Evolutionary conservation across 2,329 filamentous ascomycete genomes (phyloP).

Genomic region (Zymoseptoria pseudotritici): DNA sequence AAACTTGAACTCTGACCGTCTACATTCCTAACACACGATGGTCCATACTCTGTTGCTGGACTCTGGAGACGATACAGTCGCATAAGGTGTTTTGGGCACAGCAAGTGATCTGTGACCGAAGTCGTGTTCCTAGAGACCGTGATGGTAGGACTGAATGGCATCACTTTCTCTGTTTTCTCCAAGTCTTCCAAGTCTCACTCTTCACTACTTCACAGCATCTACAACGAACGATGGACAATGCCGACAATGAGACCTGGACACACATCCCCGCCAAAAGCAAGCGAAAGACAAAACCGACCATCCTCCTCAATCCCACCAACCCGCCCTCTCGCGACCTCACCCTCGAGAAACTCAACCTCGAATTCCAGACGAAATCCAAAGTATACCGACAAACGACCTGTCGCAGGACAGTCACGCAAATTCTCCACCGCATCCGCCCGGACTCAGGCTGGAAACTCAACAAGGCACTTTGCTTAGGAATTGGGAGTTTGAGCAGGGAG

Average conservation of each 20-base stretch:
- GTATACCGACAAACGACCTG: constrained; percentile 19
- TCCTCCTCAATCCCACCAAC: neutral
- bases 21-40: no score
- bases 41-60: no score
- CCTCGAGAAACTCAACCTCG: constrained; percentile 10
- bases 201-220: neutral
- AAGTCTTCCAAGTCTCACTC: no score
- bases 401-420: constrained; percentile 12
- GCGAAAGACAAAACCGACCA: neutral
- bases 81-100: no score
- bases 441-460: constrained; percentile 19
- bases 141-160: no score
- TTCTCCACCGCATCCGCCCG: constrained; percentile 15
- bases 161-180: no score
- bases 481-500: constrained; percentile 26
- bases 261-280: neutral
- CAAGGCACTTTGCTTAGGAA: constrained; percentile 26
- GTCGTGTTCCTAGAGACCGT: no score
- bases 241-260: neutral
- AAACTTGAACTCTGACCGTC: no score
- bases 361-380: constrained; percentile 17
- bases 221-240: neutral
- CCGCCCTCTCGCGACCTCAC: constrained; percentile 13
- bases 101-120: no score
- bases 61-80: no score